Evolutionary conservation across 2,329 filamentous ascomycete species (phyloP), one percentile per base, ranked within the genome.

Genomic region (Diaporthe sp.): DNA sequence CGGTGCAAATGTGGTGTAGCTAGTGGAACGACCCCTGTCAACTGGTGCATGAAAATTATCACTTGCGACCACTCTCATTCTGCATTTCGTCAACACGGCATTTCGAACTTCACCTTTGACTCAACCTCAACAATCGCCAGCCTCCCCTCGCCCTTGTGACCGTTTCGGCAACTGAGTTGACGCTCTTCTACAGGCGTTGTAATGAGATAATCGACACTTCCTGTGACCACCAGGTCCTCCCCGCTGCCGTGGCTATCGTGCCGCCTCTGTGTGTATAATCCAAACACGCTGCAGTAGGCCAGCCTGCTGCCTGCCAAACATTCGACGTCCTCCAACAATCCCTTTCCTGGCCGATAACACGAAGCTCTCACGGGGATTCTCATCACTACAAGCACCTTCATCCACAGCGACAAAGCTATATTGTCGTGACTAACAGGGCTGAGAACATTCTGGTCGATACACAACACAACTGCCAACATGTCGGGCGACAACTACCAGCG

Each of bases 401-500:
- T 37, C 39, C 39, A 49, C 37, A 58, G 42, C 72, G 57, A 51
- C 58, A 70, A 67, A 71, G 34, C 73, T 37, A 60, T 65, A 70
- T 57, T 75, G 55, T 73, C 58, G 70, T 71, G 71, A 68, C 65
- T 68, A 72, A 61, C 34, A 51, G 49, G 51, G 70, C 71, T 28
- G 46, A 57, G 34, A 42, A 51, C 34, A 51, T 13, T 53, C 39
- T 39, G 31, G 71, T 49, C n/a, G 51, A 44, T 28, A 65, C 42
- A 39, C 37, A 28, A 65, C 58, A 19, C 60, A 65, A 28, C 80
- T 81, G 82, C 79, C 84, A 89, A 84, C 75, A 96, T 96, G 94
- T 90, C 94, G 85, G 76, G 76, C 70, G 94, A 93, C 49, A 77
- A 77, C 84, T 89, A 91, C 85, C 89, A 93, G 82, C 91, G 91